phyloP scores from a whole-genome alignment of 176 grass and related monocot genomes.

The Oryza glaberrima region DNA sequence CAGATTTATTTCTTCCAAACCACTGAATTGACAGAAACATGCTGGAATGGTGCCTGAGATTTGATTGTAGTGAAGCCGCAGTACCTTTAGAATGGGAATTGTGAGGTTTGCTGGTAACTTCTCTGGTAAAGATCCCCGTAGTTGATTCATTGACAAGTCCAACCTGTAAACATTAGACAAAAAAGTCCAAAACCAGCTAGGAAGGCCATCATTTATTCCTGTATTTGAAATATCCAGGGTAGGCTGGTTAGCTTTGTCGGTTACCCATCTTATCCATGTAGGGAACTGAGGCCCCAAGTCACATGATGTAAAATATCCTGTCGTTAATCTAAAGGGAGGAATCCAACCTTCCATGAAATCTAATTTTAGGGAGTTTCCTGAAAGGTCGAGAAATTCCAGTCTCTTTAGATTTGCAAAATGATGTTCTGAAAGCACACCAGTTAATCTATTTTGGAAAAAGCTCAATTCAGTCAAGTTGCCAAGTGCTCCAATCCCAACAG shows the following conservation, averaged over 20 bases:
- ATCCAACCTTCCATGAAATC: conserved; percentile 35
- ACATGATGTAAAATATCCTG: too few species aligned
- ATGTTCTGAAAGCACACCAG: conserved; percentile 15
- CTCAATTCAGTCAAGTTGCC: conserved; percentile 24
- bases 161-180: too few species aligned
- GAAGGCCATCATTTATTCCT: too few species aligned
- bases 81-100: accelerated
- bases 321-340: conserved; percentile 44
- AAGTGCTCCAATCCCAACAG: conserved; percentile 38
- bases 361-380: conserved; percentile 34
- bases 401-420: conserved; percentile 26
- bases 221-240: too few species aligned
- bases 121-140: not conserved
- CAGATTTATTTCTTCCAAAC: too few species aligned
- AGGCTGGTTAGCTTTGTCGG: too few species aligned
- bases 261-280: too few species aligned
- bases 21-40: too few species aligned
- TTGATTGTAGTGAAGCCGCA: conserved; percentile 39
- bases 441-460: conserved; percentile 36
- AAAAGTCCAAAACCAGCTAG: too few species aligned
- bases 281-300: too few species aligned
- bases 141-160: too few species aligned
- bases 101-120: conserved; percentile 17
- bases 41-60: conserved; percentile 31
- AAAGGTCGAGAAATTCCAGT: conserved; percentile 36